Evolutionary conservation across 2,329 filamentous ascomycete species (phyloP).

Genomic region (Colletotrichum echinochloae): DNA sequence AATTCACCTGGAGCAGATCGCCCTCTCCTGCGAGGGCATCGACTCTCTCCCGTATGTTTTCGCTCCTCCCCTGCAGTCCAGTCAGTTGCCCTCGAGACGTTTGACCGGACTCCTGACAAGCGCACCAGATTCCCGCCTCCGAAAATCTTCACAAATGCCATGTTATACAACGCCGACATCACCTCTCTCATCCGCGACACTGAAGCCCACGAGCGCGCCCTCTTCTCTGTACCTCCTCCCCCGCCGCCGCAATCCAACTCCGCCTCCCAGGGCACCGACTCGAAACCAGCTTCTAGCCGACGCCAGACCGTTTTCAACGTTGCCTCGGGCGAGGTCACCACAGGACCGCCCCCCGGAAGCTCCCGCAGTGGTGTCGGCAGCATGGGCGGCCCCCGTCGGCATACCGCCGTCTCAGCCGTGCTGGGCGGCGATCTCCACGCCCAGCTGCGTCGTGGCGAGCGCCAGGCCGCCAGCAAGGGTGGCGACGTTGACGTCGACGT

Average conservation of each 20-base stretch:
- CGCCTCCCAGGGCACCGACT: conserved; percentile 57
- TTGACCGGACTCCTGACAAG: conserved; percentile 25
- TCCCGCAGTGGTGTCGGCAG: conserved; percentile 9
- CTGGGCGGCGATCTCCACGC: conserved; percentile 89
- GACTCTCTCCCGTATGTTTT: conserved; percentile 75
- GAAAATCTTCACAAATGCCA: conserved; percentile 95
- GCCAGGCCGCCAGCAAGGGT: conserved; percentile 59
- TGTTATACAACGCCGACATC: conserved; percentile 90
- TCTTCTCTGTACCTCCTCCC: conserved; percentile 90
- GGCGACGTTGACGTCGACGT: conserved; percentile 89
- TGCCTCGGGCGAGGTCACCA: conserved; percentile 71
- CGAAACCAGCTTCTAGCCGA: conserved; percentile 59
- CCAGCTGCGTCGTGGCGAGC: conserved; percentile 72
- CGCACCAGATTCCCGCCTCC: conserved; percentile 81
- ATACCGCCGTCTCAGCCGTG: conserved; percentile 90
- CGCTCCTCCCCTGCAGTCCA: conserved; percentile 40
- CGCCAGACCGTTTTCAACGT: conserved; percentile 76
- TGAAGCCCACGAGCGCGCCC: conserved; percentile 90
- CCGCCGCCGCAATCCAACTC: conserved; percentile 66
- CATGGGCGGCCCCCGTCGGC: conserved; percentile 68
- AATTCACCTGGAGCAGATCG: conserved; percentile 81
- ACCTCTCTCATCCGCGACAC: conserved; percentile 95
- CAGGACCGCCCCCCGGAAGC: conserved; percentile 58
- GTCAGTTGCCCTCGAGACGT: background rate
- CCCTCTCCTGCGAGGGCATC: conserved; percentile 80